Conservation (phyloP, 1,284 basidiomycete species). For the Microbotryum lychnidis-dioicae region DNA sequence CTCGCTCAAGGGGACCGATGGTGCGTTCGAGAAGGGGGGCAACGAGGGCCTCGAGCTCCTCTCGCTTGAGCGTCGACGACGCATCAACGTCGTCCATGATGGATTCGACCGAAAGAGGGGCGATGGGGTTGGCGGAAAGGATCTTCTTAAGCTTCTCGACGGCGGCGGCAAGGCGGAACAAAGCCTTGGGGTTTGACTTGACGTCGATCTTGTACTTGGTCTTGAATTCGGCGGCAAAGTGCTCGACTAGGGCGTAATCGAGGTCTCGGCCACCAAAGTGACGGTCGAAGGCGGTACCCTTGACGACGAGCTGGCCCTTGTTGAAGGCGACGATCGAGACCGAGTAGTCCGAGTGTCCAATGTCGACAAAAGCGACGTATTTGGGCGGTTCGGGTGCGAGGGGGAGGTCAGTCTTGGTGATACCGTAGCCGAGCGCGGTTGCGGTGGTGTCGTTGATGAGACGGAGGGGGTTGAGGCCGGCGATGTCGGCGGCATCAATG, state of each 20-base stretch:
- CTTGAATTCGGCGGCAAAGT: constrained; percentile 86
- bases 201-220: constrained; percentile 92
- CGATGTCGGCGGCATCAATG: constrained; percentile 77
- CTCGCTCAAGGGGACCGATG: constrained; percentile 50
- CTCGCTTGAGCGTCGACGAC: constrained; percentile 52
- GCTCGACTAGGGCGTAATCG: constrained; percentile 73
- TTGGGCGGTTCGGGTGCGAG: constrained; percentile 63
- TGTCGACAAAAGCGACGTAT: constrained; percentile 82
- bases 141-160: constrained; percentile 69
- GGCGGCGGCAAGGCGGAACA: constrained; percentile 73
- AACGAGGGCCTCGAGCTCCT: constrained; percentile 55
- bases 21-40: constrained; percentile 51
- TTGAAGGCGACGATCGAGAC: constrained; percentile 79
- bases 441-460: constrained; percentile 93
- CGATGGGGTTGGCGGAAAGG: constrained; percentile 72
- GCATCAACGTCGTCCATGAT: constrained; percentile 84
- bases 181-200: constrained; percentile 75
- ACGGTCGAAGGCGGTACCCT: constrained; percentile 75
- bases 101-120: constrained; percentile 80
- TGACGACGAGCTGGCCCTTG: constrained; percentile 80
- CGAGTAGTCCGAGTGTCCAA: constrained; percentile 81
- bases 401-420: constrained; percentile 90
- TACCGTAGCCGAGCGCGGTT: constrained; percentile 86
- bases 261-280: constrained; percentile 90
- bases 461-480: constrained; percentile 76